Base-by-base conservation (phyloP, 2,329 filamentous ascomycete genomes). In the Aspergillus quadrilineatus region DNA sequence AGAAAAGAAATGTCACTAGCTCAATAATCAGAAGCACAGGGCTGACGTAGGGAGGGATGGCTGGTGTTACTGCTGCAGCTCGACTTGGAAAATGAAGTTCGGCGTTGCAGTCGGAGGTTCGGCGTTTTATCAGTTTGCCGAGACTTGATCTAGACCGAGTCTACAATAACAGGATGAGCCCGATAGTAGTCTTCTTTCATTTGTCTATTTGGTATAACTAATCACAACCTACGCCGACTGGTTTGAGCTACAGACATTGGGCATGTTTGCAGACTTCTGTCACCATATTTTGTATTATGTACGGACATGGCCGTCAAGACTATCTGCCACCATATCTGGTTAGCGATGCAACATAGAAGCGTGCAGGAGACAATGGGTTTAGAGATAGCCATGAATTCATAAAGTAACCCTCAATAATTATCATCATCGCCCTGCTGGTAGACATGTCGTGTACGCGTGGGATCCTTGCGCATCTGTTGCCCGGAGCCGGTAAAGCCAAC, bases 401-500 rank as follows among this genome's bases (percentile, higher is more conserved):
- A 3, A 26, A 42, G 7, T 22, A 42, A 34, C 14, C n/a, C 14
- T 53, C 43, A 76, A 58, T 78, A 78, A 51, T 67, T 88, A 68
- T 89, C 79, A 57, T 92, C 89, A 54, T 89, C 88, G 67, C 83
- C 86, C 65, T 87, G 82, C 73, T 93, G 86, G 74, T 96, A 95
- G 63, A 94, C 87, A 70, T 96, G 91, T 67, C 91, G 88, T 71
- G 84, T 88, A 69, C 92, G 84, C 60, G 87, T 86, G 47, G 86
- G 85, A 71, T 97, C 94, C 75, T 96, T 97, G 66, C 92, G 89
- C 94, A 97, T 97, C 63, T 89, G 83, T 75, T 96, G 91, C 58
- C 94, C 94, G 53, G 92, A 97, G 60, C 94, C 94, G 7, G 91
- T 96, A 70, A 99, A 97, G 34, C 94, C 94, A 69, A 99, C 94